Conservation (phyloP, 2,329 filamentous ascomycete genomes). For the Spiromastix sp. region DNA sequence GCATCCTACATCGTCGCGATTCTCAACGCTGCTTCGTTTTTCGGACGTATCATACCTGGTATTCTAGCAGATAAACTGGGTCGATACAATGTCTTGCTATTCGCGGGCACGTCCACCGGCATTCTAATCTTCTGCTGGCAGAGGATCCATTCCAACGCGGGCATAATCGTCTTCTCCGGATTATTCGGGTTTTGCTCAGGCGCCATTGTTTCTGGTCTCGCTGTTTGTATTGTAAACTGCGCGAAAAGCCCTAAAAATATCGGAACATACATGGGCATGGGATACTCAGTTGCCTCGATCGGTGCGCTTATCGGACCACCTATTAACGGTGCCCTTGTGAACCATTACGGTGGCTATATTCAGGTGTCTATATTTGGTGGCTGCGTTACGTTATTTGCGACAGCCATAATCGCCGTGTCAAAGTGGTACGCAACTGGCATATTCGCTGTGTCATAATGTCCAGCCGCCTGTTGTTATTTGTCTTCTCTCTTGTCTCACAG, state of each 20-base stretch:
- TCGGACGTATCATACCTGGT: conserved; percentile 49
- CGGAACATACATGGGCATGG: conserved; percentile 47
- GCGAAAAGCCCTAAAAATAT: conserved; percentile 40
- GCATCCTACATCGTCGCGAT: conserved; percentile 58
- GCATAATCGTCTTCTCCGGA: conserved; percentile 29
- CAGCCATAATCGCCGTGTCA: neutral
- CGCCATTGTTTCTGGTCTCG: conserved; percentile 35
- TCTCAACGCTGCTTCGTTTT: conserved; percentile 52
- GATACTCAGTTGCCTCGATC: conserved; percentile 4
- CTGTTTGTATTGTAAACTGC: conserved; percentile 9
- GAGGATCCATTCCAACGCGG: conserved; percentile 25
- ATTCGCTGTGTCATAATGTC: no score
- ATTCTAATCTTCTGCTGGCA: conserved; percentile 36
- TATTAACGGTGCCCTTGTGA: conserved; percentile 8
- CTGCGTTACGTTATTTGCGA: neutral
- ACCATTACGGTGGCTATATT: conserved; percentile 13
- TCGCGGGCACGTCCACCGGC: conserved; percentile 30
- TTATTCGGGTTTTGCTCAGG: conserved; percentile 44
- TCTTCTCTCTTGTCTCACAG: no score
- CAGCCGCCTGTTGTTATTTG: no score
- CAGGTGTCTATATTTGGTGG: neutral
- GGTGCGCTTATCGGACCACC: conserved; percentile 8
- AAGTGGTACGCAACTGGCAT: no score
- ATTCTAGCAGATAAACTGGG: conserved; percentile 42
- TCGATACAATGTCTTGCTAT: conserved; percentile 43